Evolutionary conservation across 495 filamentous ascomycete genomes (phyloP).

Genomic region (Durotheca rogersii): DNA sequence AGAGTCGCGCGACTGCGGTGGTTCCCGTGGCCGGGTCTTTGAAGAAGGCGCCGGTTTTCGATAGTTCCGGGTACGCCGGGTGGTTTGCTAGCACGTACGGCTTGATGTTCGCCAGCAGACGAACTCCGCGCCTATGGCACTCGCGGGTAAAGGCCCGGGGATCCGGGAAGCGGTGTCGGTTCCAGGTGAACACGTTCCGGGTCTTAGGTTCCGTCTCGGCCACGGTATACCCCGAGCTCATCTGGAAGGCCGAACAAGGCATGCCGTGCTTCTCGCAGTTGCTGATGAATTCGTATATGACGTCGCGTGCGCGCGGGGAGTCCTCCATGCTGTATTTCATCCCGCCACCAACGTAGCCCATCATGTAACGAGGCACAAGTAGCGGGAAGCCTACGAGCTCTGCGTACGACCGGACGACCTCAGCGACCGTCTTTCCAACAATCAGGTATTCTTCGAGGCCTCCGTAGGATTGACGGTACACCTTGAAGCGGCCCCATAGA

Average conservation of each 20-base stretch:
- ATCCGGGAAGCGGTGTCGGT: constrained; percentile 63
- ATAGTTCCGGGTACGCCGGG: constrained; percentile 60
- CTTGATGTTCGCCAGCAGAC: constrained; percentile 69
- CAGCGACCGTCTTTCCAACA: constrained; percentile 62
- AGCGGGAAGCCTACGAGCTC: constrained; percentile 64
- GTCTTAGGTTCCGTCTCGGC: constrained; percentile 64
- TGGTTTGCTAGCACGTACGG: constrained; percentile 66
- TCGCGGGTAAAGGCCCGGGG: constrained; percentile 60
- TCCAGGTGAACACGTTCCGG: constrained; percentile 72
- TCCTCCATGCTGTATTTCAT: constrained; percentile 70
- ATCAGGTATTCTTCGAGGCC: constrained; percentile 70
- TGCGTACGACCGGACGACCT: constrained; percentile 63
- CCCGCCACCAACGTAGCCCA: constrained; percentile 67
- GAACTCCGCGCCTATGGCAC: constrained; percentile 62
- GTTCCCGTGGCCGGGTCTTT: constrained; percentile 54
- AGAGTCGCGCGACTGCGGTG: constrained; percentile 60
- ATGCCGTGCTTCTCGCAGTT: constrained; percentile 63
- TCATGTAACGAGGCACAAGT: constrained; percentile 66
- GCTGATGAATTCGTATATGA: constrained; percentile 58
- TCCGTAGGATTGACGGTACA: constrained; percentile 68
- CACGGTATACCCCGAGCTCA: constrained; percentile 72
- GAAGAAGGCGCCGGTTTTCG: constrained; percentile 58
- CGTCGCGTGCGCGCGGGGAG: constrained; percentile 58
- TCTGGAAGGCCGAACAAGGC: constrained; percentile 70
- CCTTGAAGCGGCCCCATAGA: constrained; percentile 68